Evolutionary conservation across 495 filamentous ascomycete genomes (phyloP).

Genomic region (Talaromyces wortmannii): DNA sequence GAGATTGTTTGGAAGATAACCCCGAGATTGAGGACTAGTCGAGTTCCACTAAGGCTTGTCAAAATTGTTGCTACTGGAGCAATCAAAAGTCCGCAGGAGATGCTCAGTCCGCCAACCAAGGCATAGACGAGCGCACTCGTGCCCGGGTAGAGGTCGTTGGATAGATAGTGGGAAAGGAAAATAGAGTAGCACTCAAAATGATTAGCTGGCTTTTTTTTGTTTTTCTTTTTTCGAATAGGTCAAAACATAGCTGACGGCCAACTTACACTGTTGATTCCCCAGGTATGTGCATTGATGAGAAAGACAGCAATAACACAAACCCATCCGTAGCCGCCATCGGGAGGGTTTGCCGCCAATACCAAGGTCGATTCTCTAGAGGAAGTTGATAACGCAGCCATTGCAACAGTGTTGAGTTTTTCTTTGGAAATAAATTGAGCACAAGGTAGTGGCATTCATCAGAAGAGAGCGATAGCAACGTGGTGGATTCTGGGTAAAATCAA

Average conservation of each 20-base stretch:
- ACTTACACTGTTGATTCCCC: constrained; percentile 52
- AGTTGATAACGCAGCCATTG: too few relatives aligned
- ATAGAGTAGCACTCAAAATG: constrained; percentile 49
- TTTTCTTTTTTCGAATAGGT: not conserved
- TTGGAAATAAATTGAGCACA: too few relatives aligned
- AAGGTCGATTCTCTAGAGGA: too few relatives aligned
- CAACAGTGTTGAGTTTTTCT: too few relatives aligned
- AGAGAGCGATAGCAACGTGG: too few relatives aligned
- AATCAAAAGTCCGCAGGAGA: constrained; percentile 50
- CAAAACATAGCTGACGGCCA: not conserved
- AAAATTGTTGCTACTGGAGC: constrained; percentile 53
- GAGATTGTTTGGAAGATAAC: constrained; percentile 44
- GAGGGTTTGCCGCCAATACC: too few relatives aligned
- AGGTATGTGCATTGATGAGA: constrained; percentile 52
- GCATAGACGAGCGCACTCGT: constrained; percentile 53
- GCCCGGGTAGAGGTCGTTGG: constrained; percentile 45
- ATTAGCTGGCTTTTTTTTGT: not conserved
- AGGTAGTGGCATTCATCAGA: too few relatives aligned
- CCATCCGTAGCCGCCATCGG: constrained; percentile 58
- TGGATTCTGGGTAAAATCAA: too few relatives aligned
- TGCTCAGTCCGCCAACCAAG: constrained; percentile 62
- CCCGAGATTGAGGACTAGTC: constrained; percentile 45
- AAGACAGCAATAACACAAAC: constrained; percentile 45
- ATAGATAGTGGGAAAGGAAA: constrained; percentile 59
- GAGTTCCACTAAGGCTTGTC: constrained; percentile 42